Conservation (phyloP, 306 rosid species). For the Cucurbita pepo region DNA sequence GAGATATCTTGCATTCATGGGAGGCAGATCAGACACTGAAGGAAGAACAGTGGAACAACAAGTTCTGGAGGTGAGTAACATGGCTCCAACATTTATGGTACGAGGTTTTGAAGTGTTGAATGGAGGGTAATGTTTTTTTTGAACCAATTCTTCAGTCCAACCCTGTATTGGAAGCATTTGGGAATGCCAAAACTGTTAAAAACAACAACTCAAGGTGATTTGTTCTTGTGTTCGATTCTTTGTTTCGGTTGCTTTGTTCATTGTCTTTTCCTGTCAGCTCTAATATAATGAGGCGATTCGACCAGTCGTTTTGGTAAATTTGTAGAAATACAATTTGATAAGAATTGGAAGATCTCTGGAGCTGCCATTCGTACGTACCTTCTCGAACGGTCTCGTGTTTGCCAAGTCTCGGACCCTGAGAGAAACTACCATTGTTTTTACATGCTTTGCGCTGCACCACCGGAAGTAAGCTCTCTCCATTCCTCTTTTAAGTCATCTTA, state of each 20-base stretch:
- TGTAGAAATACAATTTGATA: constrained; percentile 82
- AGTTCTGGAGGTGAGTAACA: constrained; percentile 66
- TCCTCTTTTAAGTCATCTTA: background rate
- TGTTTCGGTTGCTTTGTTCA: background rate
- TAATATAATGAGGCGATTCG: constrained; percentile 8
- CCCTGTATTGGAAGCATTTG: constrained; percentile 85
- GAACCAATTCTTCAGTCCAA: constrained; percentile 47
- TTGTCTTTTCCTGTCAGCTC: background rate
- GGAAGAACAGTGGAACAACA: constrained; percentile 83
- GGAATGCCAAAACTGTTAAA: constrained; percentile 80
- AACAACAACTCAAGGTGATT: constrained; percentile 81
- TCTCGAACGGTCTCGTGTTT: constrained; percentile 78
- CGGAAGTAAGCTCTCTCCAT: constrained; percentile 35
- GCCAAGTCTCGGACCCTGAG: constrained; percentile 80
- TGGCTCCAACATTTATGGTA: background rate
- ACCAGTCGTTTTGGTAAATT: constrained; percentile 88
- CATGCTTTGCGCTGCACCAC: constrained; percentile 88
- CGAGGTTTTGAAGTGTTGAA: background rate
- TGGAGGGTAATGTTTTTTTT: constrained; percentile 13
- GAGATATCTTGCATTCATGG: constrained; percentile 86
- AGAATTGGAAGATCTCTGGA: constrained; percentile 69
- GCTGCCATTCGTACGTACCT: constrained; percentile 88
- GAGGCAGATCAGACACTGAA: constrained; percentile 67
- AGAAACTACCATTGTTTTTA: constrained; percentile 90
- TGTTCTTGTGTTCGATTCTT: background rate